Base-by-base conservation (phyloP, 768 basidiomycete genomes). In the Leccinum subgranulosum region DNA sequence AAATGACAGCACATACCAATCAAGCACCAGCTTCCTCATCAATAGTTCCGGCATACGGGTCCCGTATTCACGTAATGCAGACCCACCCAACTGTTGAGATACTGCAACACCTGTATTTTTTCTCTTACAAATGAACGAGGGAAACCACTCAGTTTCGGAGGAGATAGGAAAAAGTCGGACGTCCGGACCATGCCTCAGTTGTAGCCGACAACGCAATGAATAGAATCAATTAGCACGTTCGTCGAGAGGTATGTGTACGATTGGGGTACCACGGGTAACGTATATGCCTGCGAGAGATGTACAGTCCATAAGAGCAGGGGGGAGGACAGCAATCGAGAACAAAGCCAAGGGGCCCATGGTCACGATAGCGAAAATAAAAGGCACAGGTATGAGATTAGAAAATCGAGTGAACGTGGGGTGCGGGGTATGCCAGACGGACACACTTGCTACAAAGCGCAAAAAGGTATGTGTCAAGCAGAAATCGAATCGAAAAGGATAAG, bases 381-480 rank as follows among this genome's bases (percentile, higher is more conserved):
- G 60, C 64, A 71, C 68, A 72, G 67, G 66, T 66, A 72, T 48
- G 39, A 64, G 63, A 65, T 55, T 59, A 65, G 34, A 33, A 15
- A 57, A 69, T 70, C 71, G 69, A 75, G 73, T 23, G 70, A 72
- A 63, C 59, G 69, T 62, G 57, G 39, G 52, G 31, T 61, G 61
- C 55, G 62, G 65, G 66, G 46, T 62, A 63, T 68, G 70, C 66
- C 59, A 47, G 64, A 46, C 10, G 46, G 54, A 64, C 56, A 64
- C 61, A 57, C 57, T 62, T 59, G 45, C 55, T 60, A 70, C 63
- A 69, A 54, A 54, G 47, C 57, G 34, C 60, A 53, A 54, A 60
- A 46, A 48, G 66, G 60, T 52, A 60, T 69, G 62, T 73, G 66
- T 73, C 65, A 51, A 58, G 69, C 63, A 66, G 69, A 75, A 73